Evolutionary conservation across 768 basidiomycete genomes (phyloP), one percentile per base, ranked within the genome.

Genomic region (Mycena rosella): DNA sequence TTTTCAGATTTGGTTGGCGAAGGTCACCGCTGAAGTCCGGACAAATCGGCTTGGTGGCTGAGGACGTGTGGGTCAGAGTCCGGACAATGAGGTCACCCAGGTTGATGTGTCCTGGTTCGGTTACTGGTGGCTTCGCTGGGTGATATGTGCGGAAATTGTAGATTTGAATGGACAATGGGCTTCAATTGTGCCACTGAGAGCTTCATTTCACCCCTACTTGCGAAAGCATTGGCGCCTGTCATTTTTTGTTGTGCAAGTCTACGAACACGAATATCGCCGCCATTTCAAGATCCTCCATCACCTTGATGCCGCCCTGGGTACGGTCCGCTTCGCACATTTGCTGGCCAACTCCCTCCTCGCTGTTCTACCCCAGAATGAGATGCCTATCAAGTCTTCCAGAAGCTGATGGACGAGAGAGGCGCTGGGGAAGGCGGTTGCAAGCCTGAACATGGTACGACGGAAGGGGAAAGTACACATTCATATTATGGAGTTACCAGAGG

Each of bases 391-490:
- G 24, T 7, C 15, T 40, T 42, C 20, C 49, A 30, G 4, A 52
- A 27, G n/a, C 60, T 52, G n/a, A 5, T 61, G 7, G 60, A 61
- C 17, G 42, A 58, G n/a, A 32, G 42, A 18, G 22, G 4, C 5
- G 44, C 30, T 58, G 3, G 24, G 40, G 20, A 58, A 30, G 18
- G 56, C 40, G 5, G 40, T 58, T 29, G 40, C 56, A 30, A 58
- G 56, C 30, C 42, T 58, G 18, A 58, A 58, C 36, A 58, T 34
- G 11, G 42, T 58, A 20, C 56, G 56, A 24, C 17, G 56, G 42
- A 58, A 58, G 29, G 56, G 56, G 6, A 58, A 45, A 22, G 40
- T 27, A 45, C 13, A 58, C 30, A 45, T 58, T 11, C 38, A 58
- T 45, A 45, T 58, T 45, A 11, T 58, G 27, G 56, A 58, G 42